A percentile compares a stretch with the other conserved stretches of the same genome.
Conservation (phyloP, 768 basidiomycete species). For the Tricholoma matsutake region DNA sequence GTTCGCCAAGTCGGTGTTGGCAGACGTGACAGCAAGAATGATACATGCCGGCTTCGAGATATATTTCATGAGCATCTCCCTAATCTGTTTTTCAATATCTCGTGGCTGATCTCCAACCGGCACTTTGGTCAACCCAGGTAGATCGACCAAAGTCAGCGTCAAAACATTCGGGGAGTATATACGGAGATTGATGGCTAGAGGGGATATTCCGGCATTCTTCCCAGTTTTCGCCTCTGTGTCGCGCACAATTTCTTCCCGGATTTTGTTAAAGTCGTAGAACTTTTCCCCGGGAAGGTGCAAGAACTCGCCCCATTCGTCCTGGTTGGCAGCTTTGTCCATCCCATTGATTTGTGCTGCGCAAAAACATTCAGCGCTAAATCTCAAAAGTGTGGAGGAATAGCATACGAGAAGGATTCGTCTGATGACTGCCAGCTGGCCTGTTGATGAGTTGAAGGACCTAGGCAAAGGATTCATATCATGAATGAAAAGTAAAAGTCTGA, state of each 20-base stretch:
- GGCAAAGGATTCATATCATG: conserved; percentile 6
- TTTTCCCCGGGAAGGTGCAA: conserved; percentile 95
- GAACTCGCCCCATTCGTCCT: conserved; percentile 99
- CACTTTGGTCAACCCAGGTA: conserved; percentile 94
- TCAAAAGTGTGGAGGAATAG: conserved; percentile 9
- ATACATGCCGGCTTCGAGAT: conserved; percentile 96
- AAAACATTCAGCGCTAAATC: conserved; percentile 10
- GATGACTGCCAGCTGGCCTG: conserved; percentile 53
- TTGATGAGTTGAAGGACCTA: conserved; percentile 95
- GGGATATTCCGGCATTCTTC: conserved; percentile 97
- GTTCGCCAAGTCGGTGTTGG: conserved; percentile 97
- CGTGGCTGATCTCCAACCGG: conserved; percentile 95
- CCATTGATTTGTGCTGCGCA: conserved; percentile 41
- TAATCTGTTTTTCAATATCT: conserved; percentile 97
- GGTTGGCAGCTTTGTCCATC: conserved; percentile 75
- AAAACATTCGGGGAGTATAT: conserved; percentile 97
- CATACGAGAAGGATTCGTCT: conserved; percentile 35
- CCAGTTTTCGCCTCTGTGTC: conserved; percentile 99
- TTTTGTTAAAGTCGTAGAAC: conserved; percentile 97
- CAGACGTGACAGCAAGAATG: conserved; percentile 92
- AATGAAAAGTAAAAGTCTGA: not conserved
- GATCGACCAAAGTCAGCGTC: conserved; percentile 94
- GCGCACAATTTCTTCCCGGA: conserved; percentile 91
- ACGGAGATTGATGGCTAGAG: conserved; percentile 94
- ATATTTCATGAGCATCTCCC: conserved; percentile 94